phyloP scores from a whole-genome alignment of 805 yeast genomes.

The Yarrowia sp. region DNA sequence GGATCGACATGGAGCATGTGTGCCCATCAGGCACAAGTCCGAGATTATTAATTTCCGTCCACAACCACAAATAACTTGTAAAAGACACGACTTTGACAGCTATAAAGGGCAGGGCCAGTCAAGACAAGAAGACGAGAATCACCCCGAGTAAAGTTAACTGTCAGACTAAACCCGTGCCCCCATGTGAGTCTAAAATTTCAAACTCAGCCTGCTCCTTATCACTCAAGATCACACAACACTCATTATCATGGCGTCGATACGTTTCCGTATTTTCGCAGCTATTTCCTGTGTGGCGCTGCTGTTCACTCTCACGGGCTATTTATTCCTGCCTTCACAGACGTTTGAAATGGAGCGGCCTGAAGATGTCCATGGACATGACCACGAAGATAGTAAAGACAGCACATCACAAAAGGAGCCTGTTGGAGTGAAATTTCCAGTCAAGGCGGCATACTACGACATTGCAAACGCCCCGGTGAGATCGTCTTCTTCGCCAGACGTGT shows the following conservation, averaged over 20 bases:
- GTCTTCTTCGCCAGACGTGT: constrained; percentile 2
- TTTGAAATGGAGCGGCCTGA: background rate
- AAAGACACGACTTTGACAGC: no score
- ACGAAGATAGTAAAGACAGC: background rate
- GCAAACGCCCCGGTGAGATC: background rate
- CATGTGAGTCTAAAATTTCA: background rate
- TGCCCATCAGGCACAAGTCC: constrained; percentile 11
- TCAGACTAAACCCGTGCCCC: no score
- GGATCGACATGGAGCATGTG: background rate
- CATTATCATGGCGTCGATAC: background rate
- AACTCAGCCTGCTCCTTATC: background rate
- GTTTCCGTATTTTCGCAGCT: constrained; percentile 15
- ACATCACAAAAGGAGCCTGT: background rate
- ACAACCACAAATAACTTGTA: no score
- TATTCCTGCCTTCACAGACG: background rate
- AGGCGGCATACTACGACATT: constrained; percentile 5
- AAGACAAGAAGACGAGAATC: no score
- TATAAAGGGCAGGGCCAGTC: no score
- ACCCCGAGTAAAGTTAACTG: background rate
- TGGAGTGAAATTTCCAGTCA: background rate
- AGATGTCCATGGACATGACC: background rate
- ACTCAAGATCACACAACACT: background rate
- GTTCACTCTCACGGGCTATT: background rate
- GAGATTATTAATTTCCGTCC: background rate
- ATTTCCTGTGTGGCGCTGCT: background rate